Conservation (phyloP, 805 yeast species). For the Yarrowia sp. region DNA sequence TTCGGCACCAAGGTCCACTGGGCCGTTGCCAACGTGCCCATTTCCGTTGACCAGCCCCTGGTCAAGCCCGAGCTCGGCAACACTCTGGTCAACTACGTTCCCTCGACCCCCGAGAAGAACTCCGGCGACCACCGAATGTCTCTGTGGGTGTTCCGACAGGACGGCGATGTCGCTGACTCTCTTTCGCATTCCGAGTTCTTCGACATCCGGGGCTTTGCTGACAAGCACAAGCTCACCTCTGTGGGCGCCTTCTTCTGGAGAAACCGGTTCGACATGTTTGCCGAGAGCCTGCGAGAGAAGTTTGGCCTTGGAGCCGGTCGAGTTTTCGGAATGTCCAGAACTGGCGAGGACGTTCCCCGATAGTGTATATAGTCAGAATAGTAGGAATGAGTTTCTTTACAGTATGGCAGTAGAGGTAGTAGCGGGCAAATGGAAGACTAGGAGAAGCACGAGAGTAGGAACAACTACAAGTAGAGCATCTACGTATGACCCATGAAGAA, state of each 20-base stretch:
- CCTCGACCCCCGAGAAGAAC: slow-evolving; percentile 89
- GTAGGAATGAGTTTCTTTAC: too few relatives aligned
- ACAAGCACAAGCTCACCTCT: slow-evolving; percentile 56
- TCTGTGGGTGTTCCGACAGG: slow-evolving; percentile 88
- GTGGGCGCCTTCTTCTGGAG: slow-evolving; percentile 95
- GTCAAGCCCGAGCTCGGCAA: slow-evolving; percentile 39
- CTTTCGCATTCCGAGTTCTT: slow-evolving; percentile 50
- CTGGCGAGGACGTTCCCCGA: slow-evolving; percentile 25
- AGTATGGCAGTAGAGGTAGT: background rate
- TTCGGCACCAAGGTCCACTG: slow-evolving; percentile 72
- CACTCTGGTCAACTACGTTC: slow-evolving; percentile 60
- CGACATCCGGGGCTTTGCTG: slow-evolving; percentile 68
- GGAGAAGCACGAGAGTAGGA: too few relatives aligned
- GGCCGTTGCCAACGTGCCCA: slow-evolving; percentile 67
- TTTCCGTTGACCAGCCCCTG: slow-evolving; percentile 46
- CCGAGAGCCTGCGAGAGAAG: slow-evolving; percentile 60
- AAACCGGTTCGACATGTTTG: slow-evolving; percentile 74
- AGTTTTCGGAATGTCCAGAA: slow-evolving; percentile 45
- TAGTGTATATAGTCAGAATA: slow-evolving; percentile 24
- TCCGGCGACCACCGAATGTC: slow-evolving; percentile 77
- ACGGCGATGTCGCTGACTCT: slow-evolving; percentile 23
- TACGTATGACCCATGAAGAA: too few relatives aligned
- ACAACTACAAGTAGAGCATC: too few relatives aligned
- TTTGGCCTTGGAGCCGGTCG: slow-evolving; percentile 75
- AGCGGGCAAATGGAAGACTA: too few relatives aligned